A percentile compares a stretch with the other conserved stretches of the same genome.
These are phyloP conservation scores for Trypanosoma avium DNA, from an alignment of 208 protist species.

Conservation along the genomic window DNA sequence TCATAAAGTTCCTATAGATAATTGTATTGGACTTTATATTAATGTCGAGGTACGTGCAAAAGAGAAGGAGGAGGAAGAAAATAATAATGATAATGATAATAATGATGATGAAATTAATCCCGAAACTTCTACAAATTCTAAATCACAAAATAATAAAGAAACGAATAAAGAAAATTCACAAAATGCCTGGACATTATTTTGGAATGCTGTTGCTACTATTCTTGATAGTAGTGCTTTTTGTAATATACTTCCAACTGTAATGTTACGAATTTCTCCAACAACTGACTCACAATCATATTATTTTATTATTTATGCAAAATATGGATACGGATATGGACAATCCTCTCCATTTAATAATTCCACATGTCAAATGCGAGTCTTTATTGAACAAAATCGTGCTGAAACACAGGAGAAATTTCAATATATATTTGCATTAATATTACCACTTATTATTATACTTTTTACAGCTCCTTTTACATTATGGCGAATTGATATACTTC, in stretches of 20 bases:
- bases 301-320: conserved; percentile 31
- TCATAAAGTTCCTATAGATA: conserved; percentile 20
- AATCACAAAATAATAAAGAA: too few relatives aligned
- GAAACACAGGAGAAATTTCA: conserved; percentile 22
- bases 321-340: conserved; percentile 2
- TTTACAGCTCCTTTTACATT: conserved; percentile 51
- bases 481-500: conserved; percentile 40
- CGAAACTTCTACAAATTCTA: background rate
- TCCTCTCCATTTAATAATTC: background rate
- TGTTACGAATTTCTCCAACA: conserved; percentile 40
- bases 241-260: conserved; percentile 48
- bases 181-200: conserved; percentile 34
- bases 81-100: background rate
- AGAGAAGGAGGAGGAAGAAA: conserved; percentile 14
- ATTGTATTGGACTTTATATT: conserved; percentile 50
- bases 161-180: background rate
- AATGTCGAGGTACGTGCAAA: conserved; percentile 40
- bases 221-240: conserved; percentile 71
- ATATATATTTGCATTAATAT: conserved; percentile 43
- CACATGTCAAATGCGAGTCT: conserved; percentile 45
- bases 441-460: conserved; percentile 60
- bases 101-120: conserved; percentile 3
- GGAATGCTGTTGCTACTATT: conserved; percentile 49
- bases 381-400: conserved; percentile 32
- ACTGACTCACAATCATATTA: conserved; percentile 29